Conservation (phyloP, 2,329 filamentous ascomycete genomes). For the Cytospora chrysosperma region DNA sequence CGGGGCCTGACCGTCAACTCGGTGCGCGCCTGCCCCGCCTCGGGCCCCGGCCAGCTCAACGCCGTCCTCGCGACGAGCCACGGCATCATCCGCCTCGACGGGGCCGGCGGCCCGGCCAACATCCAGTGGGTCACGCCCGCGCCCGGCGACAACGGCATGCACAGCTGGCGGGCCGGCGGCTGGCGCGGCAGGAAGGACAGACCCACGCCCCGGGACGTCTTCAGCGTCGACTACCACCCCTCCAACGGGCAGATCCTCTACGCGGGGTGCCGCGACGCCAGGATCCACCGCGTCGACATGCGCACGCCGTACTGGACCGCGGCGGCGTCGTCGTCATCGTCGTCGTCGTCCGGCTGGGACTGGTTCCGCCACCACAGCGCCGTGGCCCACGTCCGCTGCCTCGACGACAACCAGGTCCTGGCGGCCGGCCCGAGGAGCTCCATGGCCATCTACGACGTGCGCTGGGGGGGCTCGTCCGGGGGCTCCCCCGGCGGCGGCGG, state of each 20-base stretch:
- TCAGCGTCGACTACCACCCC: slow-evolving; percentile 48
- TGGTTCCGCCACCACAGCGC: slow-evolving; percentile 38
- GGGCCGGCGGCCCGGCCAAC: slow-evolving; percentile 32
- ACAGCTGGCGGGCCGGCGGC: no score
- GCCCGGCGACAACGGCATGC: background rate
- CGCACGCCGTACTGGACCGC: slow-evolving; percentile 33
- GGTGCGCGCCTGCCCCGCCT: slow-evolving; percentile 43
- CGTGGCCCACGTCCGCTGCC: slow-evolving; percentile 49
- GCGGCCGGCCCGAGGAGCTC: slow-evolving; percentile 49
- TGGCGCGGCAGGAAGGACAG: no score
- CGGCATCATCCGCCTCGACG: slow-evolving; percentile 43
- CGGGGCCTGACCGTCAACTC: slow-evolving; percentile 25
- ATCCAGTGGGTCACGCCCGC: slow-evolving; percentile 32
- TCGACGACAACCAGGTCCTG: slow-evolving; percentile 51
- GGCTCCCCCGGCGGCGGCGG: slow-evolving; percentile 35
- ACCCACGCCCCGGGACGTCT: slow-evolving; percentile 38
- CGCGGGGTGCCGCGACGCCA: slow-evolving; percentile 50
- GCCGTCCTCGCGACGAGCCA: slow-evolving; percentile 49
- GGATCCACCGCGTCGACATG: slow-evolving; percentile 46
- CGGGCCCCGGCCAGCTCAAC: slow-evolving; percentile 37
- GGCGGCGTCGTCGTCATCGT: slow-evolving; percentile 24
- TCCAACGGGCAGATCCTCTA: slow-evolving; percentile 45
- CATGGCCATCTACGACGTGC: slow-evolving; percentile 58
- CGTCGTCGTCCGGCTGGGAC: slow-evolving; percentile 27
- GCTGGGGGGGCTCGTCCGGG: slow-evolving; percentile 31